Evolutionary conservation across 2,329 filamentous ascomycete species (phyloP), one percentile per base, ranked within the genome.

Genomic region (Myriangium duriaei): DNA sequence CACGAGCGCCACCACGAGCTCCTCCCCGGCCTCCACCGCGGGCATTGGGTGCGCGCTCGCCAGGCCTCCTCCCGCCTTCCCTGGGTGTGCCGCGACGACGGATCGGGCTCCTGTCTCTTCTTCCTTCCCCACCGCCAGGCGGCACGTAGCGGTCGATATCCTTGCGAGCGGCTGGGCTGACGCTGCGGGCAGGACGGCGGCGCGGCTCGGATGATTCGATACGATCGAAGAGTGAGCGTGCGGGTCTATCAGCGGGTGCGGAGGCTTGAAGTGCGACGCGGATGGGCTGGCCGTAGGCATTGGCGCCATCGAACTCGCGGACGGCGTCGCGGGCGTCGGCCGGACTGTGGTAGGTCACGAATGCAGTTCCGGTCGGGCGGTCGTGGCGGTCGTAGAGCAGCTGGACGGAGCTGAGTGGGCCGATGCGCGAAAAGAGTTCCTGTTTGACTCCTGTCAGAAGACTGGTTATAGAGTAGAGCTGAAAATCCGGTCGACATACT

Each of bases 381-480:
- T 87, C 87, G 42, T 84, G 81, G 49, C 86, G 80, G 59, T 95
- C 87, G 55, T 92, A 95, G 42, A 76, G 65, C 26, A 95, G 68
- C 40, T 79, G 72, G 21, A 91, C 67, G 45, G 73, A 75, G 15
- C 64, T 47, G 30, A 93, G 69, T 2, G 75, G 74, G 15, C 84
- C 87, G 47, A 93, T 88, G 51, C 76, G 72, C 44, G 64, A 67
- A 57, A 94, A 94, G 2, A 94, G 72, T 46, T 81, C 82, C 84
- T 93, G 46, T 11, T 10, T 14, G 28, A 7, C 11, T 5, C 2
- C 13, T 26, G 17, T 7, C n/a, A 21, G 3, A 3, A 4, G 4
- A 21, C 7, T 7, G n/a, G 3, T 14, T 3, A 21, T 3, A 10
- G 11, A 7, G 30, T 32, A 36, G n/a, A n/a, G n/a, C n/a, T n/a